Evolutionary conservation across 2,329 filamentous ascomycete species (phyloP).

Genomic region (Cadophora luteo-olivacea): DNA sequence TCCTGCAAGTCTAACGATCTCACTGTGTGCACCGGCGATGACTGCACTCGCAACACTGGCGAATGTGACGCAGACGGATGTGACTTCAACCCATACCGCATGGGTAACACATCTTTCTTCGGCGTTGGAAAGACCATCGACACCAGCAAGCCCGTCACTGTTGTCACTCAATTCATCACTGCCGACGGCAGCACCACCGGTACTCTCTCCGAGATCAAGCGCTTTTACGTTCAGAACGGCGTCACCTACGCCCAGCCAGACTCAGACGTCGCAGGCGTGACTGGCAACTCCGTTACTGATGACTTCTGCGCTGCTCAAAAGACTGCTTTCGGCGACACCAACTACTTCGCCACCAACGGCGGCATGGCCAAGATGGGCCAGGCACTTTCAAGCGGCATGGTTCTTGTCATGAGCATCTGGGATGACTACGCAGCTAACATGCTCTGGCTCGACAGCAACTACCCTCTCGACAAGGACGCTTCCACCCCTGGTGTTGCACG

Average conservation of each 20-base stretch:
- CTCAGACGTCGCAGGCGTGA: slow-evolving; percentile 53
- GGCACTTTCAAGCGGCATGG: slow-evolving; percentile 62
- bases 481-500: slow-evolving; percentile 57
- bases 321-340: slow-evolving; percentile 59
- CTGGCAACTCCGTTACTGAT: slow-evolving; percentile 60
- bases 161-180: slow-evolving; percentile 67
- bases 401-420: slow-evolving; percentile 69
- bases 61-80: slow-evolving; percentile 67
- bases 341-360: slow-evolving; percentile 60
- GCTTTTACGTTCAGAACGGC: slow-evolving; percentile 64
- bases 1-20: slow-evolving; percentile 56
- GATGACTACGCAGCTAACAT: slow-evolving; percentile 67
- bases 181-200: slow-evolving; percentile 55
- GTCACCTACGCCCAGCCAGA: slow-evolving; percentile 57
- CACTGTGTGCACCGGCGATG: slow-evolving; percentile 50
- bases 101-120: slow-evolving; percentile 62
- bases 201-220: slow-evolving; percentile 58
- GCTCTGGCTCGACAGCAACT: slow-evolving; percentile 77
- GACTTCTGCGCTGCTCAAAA: slow-evolving; percentile 64
- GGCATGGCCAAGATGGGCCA: slow-evolving; percentile 61
- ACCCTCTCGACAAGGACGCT: slow-evolving; percentile 55
- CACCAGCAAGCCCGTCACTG: slow-evolving; percentile 58
- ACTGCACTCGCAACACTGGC: slow-evolving; percentile 57
- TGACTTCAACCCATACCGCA: slow-evolving; percentile 66
- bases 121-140: slow-evolving; percentile 59